Percentiles rank a stretch among this genome's conserved stretches.
phyloP scores from a whole-genome alignment of 768 basidiomycete genomes.

The Mycena kentingensis region DNA sequence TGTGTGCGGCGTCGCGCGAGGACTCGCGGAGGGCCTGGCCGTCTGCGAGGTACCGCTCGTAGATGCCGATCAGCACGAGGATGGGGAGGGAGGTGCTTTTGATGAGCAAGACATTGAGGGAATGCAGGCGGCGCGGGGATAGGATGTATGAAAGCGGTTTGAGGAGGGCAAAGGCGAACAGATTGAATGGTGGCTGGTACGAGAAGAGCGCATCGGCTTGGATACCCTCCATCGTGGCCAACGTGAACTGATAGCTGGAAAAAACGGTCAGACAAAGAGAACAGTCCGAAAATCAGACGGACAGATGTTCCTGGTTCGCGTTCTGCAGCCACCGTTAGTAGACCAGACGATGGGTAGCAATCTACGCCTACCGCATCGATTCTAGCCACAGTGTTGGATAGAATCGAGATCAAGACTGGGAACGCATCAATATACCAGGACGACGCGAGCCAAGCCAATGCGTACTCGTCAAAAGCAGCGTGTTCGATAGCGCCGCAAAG shows the following conservation, averaged over 20 bases:
- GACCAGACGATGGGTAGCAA: neutral
- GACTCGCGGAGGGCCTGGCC: constrained; percentile 54
- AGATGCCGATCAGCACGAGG: constrained; percentile 71
- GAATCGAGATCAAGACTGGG: constrained; percentile 81
- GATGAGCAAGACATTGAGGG: constrained; percentile 84
- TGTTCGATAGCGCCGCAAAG: constrained; percentile 80
- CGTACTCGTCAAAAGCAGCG: constrained; percentile 78
- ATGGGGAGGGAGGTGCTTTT: constrained; percentile 82
- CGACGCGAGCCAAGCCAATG: constrained; percentile 6
- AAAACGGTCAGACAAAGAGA: too few relatives aligned
- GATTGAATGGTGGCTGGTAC: constrained; percentile 89
- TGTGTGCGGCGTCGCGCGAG: constrained; percentile 53
- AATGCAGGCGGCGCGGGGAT: constrained; percentile 77
- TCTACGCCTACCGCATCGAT: constrained; percentile 59
- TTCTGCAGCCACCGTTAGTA: constrained; percentile 43
- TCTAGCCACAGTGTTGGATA: constrained; percentile 86
- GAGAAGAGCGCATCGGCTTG: constrained; percentile 90
- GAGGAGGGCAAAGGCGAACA: constrained; percentile 77
- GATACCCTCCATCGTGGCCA: constrained; percentile 87
- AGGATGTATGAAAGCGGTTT: constrained; percentile 78
- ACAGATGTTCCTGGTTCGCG: constrained; percentile 64
- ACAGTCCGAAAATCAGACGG: too few relatives aligned
- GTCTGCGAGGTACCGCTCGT: constrained; percentile 71
- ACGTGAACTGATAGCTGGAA: constrained; percentile 85
- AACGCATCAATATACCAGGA: neutral